Base-by-base conservation (phyloP, 441 rosid genomes). In the Erodium trifolium region DNA sequence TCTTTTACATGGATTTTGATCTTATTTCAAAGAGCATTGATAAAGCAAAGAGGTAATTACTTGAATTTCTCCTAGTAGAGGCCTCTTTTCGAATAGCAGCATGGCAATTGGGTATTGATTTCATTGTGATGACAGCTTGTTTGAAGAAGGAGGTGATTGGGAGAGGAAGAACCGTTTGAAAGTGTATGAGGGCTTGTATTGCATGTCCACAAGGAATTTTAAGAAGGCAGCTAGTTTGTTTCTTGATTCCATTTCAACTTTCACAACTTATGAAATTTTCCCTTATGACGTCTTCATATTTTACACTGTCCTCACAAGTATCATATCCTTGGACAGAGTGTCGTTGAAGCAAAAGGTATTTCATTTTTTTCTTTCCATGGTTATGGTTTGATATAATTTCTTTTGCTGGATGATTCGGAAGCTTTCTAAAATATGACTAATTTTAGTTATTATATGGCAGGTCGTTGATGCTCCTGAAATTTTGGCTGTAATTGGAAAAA, bases 141-240 rank as follows among this genome's bases (percentile, higher is more conserved):
- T 95, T 81, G 99, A 95, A 79, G 99, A 89, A 81, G 99, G 99
- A 72, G 99, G 98, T 78, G 99, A 95, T 65, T 95, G 99, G 99
- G 99, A 95, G 79, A 89, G 92, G 86, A 95, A 95, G 88, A 95
- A 95, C 72, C 84, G 97, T 53, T 80, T 95, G 79, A 95, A 95
- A 83, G 99, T 95, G 68, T 95, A 95, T 11, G 98, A 92, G 82
- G 99, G 99, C 78, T 72, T 95, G 80, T 88, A 83, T 68, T 90
- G 92, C 91, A 89, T 95, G 97, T 85, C 91, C 47, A 87, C 98
- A 63, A 82, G 97, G 70, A 87, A 88, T 73, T 95, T 95, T 74
- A 89, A 83, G 83, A 89, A 84, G 89, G 98, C 99, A 13, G 88
- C 98, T 39, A 69, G 76, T 78, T 77, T 95, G 72, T 95, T 95